Evolutionary conservation across 2,329 filamentous ascomycete species (phyloP), one percentile per base, ranked within the genome.

Genomic region (Ophioceras dolichostomum): DNA sequence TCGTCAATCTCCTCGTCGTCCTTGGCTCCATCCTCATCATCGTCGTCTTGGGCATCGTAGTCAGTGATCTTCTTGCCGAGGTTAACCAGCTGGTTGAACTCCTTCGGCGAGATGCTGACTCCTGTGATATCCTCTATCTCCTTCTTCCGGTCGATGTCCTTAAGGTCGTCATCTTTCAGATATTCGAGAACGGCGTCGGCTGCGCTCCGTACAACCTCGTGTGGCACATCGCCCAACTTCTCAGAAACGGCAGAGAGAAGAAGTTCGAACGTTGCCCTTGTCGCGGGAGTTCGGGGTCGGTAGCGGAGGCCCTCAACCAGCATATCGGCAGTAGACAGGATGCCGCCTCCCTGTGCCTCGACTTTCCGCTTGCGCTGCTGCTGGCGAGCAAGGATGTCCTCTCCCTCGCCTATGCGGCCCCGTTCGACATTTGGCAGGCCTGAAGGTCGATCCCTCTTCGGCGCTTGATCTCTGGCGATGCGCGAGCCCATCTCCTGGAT

Each of bases 51-150:
- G 28, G 84, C 84, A 59, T 96, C 84, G 59, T 96, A 98, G 57
- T 98, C 91, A 35, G 91, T 98, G 45, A 98, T 94, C 63, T 98
- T 98, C 67, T 98, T 98, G 45, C 88, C 86, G 31, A 98, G 65
- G 54, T 95, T 98, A 39, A 96, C 79, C 47, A 98, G 64, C 62
- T 96, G 89, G 54, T 96, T 96, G 65, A 96, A 98, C 56, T 94
- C 81, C 55, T 95, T 94, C 1, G 85, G 75, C 34, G 71, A 79
- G 65, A 95, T 74, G 1, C 78, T 77, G 26, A 73, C 73, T n/a
- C 89, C 91, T 30, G 98, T 60, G 41, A 96, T 77, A 46, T 96
- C 91, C 50, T 98, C 91, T 31, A 96, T 77, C 56, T 95, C 87
- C 61, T 88, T 94, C 67, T 98, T 98, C 68, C 93, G 95, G 57